Evolutionary conservation across 345 rosid genomes (phyloP).

Genomic region (Abelmoschus esculentus): DNA sequence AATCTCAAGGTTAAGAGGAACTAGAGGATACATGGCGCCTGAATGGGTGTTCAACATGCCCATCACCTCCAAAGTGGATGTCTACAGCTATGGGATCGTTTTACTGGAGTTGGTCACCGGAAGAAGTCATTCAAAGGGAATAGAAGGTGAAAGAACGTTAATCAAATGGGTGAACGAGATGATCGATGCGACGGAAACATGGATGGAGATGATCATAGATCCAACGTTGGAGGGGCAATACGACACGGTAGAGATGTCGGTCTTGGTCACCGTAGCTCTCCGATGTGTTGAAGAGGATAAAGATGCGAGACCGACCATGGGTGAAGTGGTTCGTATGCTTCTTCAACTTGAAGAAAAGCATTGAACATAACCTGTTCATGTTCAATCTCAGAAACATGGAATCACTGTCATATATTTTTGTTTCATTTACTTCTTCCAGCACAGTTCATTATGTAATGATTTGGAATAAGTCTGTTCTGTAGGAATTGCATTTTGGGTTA

Average conservation of each 20-base stretch:
- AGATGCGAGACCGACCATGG: constrained; percentile 24
- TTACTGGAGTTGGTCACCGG: constrained; percentile 29
- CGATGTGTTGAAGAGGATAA: constrained; percentile 19
- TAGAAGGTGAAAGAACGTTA: neutral
- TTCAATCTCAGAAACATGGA: too few relatives aligned
- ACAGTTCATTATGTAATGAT: too few relatives aligned
- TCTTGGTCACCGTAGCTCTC: constrained; percentile 19
- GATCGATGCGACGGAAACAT: neutral
- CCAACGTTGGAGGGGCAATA: constrained; percentile 2
- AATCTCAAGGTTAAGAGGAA: constrained; percentile 21
- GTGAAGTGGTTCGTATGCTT: constrained; percentile 22
- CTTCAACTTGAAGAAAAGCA: neutral
- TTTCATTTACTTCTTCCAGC: too few relatives aligned
- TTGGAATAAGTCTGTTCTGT: too few relatives aligned
- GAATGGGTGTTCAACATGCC: constrained; percentile 21
- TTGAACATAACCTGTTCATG: neutral
- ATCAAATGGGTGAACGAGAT: constrained; percentile 9
- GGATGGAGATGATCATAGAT: constrained; percentile 17
- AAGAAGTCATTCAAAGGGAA: neutral
- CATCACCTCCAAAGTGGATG: constrained; percentile 38
- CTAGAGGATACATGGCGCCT: constrained; percentile 27
- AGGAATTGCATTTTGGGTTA: too few relatives aligned
- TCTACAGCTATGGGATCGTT: constrained; percentile 38
- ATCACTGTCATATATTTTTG: too few relatives aligned
- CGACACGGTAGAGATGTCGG: neutral